Evolutionary conservation across 805 yeast species (phyloP).

Genomic region (Dipodascus albidus): DNA sequence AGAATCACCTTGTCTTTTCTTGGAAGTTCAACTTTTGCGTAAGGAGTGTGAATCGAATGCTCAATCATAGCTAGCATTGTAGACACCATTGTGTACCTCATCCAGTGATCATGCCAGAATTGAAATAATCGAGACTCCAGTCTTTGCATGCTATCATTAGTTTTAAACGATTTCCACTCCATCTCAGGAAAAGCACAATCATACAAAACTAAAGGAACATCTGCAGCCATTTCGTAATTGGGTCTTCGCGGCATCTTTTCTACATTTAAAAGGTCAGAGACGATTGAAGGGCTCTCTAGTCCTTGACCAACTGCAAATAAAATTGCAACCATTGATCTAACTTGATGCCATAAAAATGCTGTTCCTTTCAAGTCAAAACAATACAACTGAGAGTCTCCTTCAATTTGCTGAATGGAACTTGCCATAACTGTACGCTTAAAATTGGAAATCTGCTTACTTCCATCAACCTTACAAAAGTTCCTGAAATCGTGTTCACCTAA

Average conservation of each 20-base stretch:
- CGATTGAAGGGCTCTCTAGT: constrained; percentile 48
- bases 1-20: constrained; percentile 23
- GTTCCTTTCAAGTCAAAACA: constrained; percentile 73
- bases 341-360: constrained; percentile 97
- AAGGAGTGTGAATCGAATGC: constrained; percentile 9
- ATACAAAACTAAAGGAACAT: constrained; percentile 73
- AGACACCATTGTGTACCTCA: constrained; percentile 42
- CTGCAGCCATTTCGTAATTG: constrained; percentile 78
- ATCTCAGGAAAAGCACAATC: constrained; percentile 65
- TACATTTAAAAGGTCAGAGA: constrained; percentile 49
- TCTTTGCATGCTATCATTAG: constrained; percentile 8
- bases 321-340: constrained; percentile 85
- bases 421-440: constrained; percentile 51
- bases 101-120: constrained; percentile 41
- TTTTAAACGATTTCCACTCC: constrained; percentile 44
- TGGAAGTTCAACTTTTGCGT: not conserved
- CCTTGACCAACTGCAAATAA: constrained; percentile 72
- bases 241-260: constrained; percentile 56
- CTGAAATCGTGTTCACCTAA: constrained; percentile 83
- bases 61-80: constrained; percentile 34
- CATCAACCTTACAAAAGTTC: constrained; percentile 90
- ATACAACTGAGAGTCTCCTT: constrained; percentile 27
- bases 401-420: constrained; percentile 34
- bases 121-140: constrained; percentile 25
- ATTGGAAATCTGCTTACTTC: constrained; percentile 81